These are phyloP conservation scores for Dissophora ornata DNA, from an alignment of 192 early-diverging fungal species.

Conservation along the genomic window DNA sequence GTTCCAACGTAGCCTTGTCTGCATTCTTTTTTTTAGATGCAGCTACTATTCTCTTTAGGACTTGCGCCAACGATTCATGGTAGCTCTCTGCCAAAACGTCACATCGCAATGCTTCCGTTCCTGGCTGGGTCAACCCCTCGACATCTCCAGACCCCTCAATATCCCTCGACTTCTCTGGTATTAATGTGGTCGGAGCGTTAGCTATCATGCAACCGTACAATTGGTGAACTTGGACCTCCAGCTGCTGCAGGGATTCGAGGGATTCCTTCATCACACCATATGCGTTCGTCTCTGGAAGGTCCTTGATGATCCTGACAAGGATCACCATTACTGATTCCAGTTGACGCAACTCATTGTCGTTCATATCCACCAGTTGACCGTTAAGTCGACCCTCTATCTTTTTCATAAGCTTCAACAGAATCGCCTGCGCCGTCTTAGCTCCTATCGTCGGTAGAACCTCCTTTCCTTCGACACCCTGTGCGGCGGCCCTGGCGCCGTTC, in stretches of 20 bases:
- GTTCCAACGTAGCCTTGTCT: not conserved
- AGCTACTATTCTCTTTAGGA: not conserved
- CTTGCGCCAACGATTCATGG: slow-evolving; percentile 5
- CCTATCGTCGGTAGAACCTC: not conserved
- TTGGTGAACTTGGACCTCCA: slow-evolving; percentile 6
- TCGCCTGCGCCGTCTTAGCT: not conserved
- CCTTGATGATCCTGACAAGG: slow-evolving; percentile 16
- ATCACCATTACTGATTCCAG: slow-evolving; percentile 1
- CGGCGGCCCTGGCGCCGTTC: not conserved
- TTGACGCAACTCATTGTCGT: slow-evolving; percentile 1
- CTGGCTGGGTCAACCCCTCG: not conserved
- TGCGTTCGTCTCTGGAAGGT: not conserved
- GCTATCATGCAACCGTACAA: slow-evolving; percentile 9
- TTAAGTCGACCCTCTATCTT: not conserved
- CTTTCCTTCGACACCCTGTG: not conserved
- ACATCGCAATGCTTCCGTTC: not conserved
- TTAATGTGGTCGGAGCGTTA: not conserved
- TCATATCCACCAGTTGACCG: not conserved
- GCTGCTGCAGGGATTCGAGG: not conserved
- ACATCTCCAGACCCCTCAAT: not conserved
- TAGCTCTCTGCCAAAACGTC: slow-evolving; percentile 8
- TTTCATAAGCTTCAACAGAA: not conserved
- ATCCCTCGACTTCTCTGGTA: not conserved
- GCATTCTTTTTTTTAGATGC: not conserved
- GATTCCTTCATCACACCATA: slow-evolving; percentile 1